Conservation (phyloP, 2,329 filamentous ascomycete genomes). For the Pyrenochaeta sp. region DNA sequence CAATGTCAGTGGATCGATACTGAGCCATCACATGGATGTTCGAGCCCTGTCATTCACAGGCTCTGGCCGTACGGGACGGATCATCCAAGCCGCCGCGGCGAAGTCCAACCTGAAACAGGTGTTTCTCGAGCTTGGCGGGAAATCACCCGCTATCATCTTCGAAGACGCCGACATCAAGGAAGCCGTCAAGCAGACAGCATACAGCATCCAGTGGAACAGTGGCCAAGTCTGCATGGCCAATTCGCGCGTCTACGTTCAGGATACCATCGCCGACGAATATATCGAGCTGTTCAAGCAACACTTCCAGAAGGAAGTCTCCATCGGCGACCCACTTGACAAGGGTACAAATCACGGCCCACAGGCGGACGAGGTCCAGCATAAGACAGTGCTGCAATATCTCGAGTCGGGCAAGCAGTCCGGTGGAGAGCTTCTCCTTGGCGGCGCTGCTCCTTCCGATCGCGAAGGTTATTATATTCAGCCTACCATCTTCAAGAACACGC, state of each 20-base stretch:
- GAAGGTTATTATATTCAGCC: conserved; percentile 66
- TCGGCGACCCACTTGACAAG: conserved; percentile 71
- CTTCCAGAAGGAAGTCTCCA: conserved; percentile 34
- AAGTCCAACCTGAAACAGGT: conserved; percentile 87
- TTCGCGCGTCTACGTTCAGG: conserved; percentile 66
- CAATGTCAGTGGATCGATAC: conserved; percentile 79
- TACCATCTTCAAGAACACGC: conserved; percentile 82
- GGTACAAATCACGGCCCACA: conserved; percentile 71
- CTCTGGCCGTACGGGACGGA: conserved; percentile 84
- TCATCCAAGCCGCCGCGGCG: conserved; percentile 75
- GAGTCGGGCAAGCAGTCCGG: conserved; percentile 73
- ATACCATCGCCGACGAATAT: conserved; percentile 57
- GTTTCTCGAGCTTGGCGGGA: conserved; percentile 85
- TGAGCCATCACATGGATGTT: conserved; percentile 78
- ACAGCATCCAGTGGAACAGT: conserved; percentile 63
- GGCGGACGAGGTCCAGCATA: conserved; percentile 61
- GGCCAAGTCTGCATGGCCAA: conserved; percentile 70
- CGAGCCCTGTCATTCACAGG: conserved; percentile 87
- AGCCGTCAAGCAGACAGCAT: conserved; percentile 64
- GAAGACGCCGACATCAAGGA: conserved; percentile 82
- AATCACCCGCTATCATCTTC: conserved; percentile 84
- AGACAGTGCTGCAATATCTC: conserved; percentile 57
- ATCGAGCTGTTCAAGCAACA: conserved; percentile 52
- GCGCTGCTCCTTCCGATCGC: conserved; percentile 36
- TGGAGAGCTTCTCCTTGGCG: conserved; percentile 42